Evolutionary conservation across 805 yeast species (phyloP).

Genomic region (Metschnikowia peoriensis): DNA sequence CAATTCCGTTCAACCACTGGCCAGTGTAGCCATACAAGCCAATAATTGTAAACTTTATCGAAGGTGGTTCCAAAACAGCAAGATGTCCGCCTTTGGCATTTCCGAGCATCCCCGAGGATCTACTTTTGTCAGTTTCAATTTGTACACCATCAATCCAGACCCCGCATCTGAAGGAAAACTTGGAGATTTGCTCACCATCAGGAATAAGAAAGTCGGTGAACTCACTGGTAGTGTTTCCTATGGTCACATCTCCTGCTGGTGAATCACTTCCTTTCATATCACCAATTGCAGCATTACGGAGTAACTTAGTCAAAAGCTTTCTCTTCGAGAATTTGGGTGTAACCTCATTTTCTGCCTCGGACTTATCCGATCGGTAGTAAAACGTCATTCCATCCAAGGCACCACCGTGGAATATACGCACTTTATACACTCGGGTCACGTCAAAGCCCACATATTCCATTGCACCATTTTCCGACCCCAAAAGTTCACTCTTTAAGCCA

Average conservation of each 20-base stretch:
- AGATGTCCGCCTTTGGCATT: slow-evolving; percentile 60
- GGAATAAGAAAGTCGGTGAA: slow-evolving; percentile 57
- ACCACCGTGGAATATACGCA: slow-evolving; percentile 68
- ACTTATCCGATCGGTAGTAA: slow-evolving; percentile 18
- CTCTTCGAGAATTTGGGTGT: slow-evolving; percentile 42
- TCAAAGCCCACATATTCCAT: slow-evolving; percentile 25
- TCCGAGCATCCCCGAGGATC: slow-evolving; percentile 60
- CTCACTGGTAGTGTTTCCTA: slow-evolving; percentile 55
- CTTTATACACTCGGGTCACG: slow-evolving; percentile 41
- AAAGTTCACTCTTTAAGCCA: slow-evolving; percentile 38
- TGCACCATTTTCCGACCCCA: slow-evolving; percentile 29
- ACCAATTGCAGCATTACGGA: neutral
- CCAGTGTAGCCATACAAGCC: slow-evolving; percentile 77
- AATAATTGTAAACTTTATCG: slow-evolving; percentile 50
- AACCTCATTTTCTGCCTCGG: neutral
- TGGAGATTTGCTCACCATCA: slow-evolving; percentile 57
- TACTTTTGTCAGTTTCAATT: slow-evolving; percentile 57
- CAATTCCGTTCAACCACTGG: slow-evolving; percentile 72
- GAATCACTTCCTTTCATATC: neutral
- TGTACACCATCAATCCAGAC: slow-evolving; percentile 90
- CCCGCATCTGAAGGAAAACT: slow-evolving; percentile 69
- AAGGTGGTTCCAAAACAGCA: slow-evolving; percentile 59
- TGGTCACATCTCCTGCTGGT: slow-evolving; percentile 15
- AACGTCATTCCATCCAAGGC: slow-evolving; percentile 83
- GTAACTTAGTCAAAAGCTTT: slow-evolving; percentile 27